Evolutionary conservation across 768 basidiomycete species (phyloP).

Genomic region (Mycena pura): DNA sequence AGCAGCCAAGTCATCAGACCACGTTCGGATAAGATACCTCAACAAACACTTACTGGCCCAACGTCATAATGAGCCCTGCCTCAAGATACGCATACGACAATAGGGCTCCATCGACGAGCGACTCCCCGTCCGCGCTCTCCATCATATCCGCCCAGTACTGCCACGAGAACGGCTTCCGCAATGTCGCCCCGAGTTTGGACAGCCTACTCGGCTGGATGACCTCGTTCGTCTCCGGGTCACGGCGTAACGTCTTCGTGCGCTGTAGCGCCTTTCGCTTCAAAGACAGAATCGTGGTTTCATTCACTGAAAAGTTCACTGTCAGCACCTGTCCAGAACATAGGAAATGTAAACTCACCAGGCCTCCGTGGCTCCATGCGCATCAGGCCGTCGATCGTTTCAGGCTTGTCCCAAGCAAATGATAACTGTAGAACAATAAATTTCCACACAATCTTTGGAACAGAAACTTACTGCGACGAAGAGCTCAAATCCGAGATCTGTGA

Average conservation of each 20-base stretch:
- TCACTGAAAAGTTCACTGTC: conserved; percentile 51
- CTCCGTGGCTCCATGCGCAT: conserved; percentile 74
- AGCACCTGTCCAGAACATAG: background rate
- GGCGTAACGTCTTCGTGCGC: conserved; percentile 58
- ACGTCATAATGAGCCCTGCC: conserved; percentile 64
- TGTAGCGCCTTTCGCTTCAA: conserved; percentile 64
- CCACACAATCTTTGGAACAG: background rate
- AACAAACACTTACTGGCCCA: conserved; percentile 56
- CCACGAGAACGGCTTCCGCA: conserved; percentile 62
- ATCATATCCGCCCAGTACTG: conserved; percentile 65
- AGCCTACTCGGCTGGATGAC: conserved; percentile 49
- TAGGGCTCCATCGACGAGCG: conserved; percentile 64
- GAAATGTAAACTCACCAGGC: conserved; percentile 50
- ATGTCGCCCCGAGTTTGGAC: conserved; percentile 42
- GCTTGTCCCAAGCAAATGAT: conserved; percentile 76
- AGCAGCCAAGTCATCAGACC: background rate
- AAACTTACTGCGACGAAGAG: conserved; percentile 64
- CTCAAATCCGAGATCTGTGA: conserved; percentile 73
- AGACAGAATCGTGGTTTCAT: conserved; percentile 56
- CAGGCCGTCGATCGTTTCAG: conserved; percentile 67
- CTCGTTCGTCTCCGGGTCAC: conserved; percentile 60
- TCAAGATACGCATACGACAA: conserved; percentile 74
- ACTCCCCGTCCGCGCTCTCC: conserved; percentile 61
- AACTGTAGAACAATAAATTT: conserved; percentile 43
- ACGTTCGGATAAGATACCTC: background rate